Evolutionary conservation across 2,329 filamentous ascomycete genomes (phyloP).

Genomic region (Fusarium siculi): DNA sequence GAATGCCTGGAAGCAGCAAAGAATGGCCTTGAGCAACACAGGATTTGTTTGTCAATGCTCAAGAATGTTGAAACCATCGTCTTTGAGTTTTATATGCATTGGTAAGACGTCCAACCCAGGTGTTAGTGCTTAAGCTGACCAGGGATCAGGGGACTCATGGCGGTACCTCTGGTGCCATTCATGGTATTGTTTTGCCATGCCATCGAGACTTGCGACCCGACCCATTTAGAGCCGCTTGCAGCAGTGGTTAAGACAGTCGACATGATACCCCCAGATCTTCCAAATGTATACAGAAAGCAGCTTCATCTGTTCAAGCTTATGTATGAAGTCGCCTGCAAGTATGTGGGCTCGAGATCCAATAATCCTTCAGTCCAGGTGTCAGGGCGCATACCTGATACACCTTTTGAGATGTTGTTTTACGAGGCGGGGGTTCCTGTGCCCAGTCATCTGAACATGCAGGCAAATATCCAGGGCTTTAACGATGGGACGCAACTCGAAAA

Average conservation of each 20-base stretch:
- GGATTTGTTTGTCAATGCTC: not conserved
- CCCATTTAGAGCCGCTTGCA: not conserved
- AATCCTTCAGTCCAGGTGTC: not conserved
- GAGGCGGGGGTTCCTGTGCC: conserved; percentile 5
- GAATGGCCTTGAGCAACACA: not conserved
- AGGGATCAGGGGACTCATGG: not conserved
- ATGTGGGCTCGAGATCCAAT: not conserved
- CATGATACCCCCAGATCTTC: not conserved
- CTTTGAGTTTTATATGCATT: conserved; percentile 4
- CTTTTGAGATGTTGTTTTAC: conserved; percentile 13
- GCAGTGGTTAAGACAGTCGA: conserved; percentile 1
- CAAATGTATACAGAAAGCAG: conserved; percentile 5
- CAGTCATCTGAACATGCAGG: fast-evolving
- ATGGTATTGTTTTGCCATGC: conserved; percentile 13
- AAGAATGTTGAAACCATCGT: not conserved
- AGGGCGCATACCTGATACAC: conserved; percentile 1
- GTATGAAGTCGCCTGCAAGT: conserved; percentile 7
- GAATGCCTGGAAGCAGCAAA: not conserved
- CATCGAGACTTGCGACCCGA: conserved; percentile 6
- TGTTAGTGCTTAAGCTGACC: fast-evolving
- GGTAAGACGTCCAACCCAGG: not conserved
- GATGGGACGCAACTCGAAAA: fast-evolving
- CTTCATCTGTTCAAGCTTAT: conserved; percentile 6
- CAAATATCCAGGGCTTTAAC: fast-evolving
- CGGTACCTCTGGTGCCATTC: not conserved